Percentiles rank a stretch among this genome's conserved stretches.
These are phyloP conservation scores for Afroboletus lepidellus DNA, from an alignment of 1,284 basidiomycete genomes.

Conservation along the genomic window DNA sequence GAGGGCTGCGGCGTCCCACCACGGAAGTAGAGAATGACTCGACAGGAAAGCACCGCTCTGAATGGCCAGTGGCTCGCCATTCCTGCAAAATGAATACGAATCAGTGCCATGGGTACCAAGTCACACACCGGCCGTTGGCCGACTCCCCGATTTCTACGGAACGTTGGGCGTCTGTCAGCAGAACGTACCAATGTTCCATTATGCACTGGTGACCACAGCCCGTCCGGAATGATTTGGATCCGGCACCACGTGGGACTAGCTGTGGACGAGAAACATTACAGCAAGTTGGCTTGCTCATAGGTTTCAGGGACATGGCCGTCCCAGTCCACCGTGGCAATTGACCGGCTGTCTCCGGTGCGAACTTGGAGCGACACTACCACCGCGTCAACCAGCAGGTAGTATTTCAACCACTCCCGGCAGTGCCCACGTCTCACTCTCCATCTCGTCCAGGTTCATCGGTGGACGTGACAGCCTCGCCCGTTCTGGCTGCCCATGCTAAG, in stretches of 20 bases:
- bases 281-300: too few species aligned
- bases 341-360: slow-evolving; percentile 15
- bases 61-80: slow-evolving; percentile 20
- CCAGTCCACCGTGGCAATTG: slow-evolving; percentile 1
- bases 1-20: slow-evolving; percentile 19
- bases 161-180: slow-evolving; percentile 15
- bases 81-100: slow-evolving; percentile 27
- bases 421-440: neutral
- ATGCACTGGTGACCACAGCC: slow-evolving; percentile 19
- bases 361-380: neutral
- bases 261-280: slow-evolving; percentile 1
- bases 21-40: slow-evolving; percentile 22
- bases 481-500: slow-evolving; percentile 70
- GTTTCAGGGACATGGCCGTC: slow-evolving; percentile 1
- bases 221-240: slow-evolving; percentile 2
- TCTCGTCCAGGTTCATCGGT: slow-evolving; percentile 19
- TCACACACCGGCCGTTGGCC: slow-evolving; percentile 12
- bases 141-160: slow-evolving; percentile 18
- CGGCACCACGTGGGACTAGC: neutral
- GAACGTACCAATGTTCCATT: neutral
- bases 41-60: slow-evolving; percentile 21
- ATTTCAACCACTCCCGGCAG: neutral
- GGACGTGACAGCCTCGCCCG: slow-evolving; percentile 37
- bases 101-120: slow-evolving; percentile 23
- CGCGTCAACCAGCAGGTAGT: slow-evolving; percentile 14